Evolutionary conservation across 306 rosid species (phyloP).

Genomic region (Sicyos baderoa): DNA sequence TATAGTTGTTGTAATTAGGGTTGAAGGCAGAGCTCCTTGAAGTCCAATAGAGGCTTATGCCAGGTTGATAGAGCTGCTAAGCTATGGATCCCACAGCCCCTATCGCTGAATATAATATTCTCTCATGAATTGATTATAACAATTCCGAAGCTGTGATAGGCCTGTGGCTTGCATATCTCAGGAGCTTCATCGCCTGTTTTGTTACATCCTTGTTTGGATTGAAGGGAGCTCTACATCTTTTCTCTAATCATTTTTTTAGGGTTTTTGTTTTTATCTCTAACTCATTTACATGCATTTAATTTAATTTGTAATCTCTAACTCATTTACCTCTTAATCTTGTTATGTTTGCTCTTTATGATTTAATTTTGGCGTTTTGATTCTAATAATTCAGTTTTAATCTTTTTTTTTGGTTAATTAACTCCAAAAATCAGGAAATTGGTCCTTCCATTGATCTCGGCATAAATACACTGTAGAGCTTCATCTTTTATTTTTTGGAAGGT

Average conservation of each 20-base stretch:
- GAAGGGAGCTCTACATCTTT: conserved; percentile 94
- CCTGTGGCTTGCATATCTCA: conserved; percentile 73
- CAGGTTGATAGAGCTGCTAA: conserved; percentile 74
- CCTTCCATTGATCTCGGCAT: too few species aligned
- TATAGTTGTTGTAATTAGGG: conserved; percentile 8
- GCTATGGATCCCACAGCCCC: conserved; percentile 84
- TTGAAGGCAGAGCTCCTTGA: conserved; percentile 75
- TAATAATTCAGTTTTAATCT: too few species aligned
- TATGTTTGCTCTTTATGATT: too few species aligned
- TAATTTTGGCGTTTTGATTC: too few species aligned
- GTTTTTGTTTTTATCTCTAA: too few species aligned
- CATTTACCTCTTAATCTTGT: too few species aligned
- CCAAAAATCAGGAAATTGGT: too few species aligned
- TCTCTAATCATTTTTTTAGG: neutral
- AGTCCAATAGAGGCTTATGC: conserved; percentile 68
- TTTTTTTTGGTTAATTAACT: too few species aligned
- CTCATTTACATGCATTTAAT: too few species aligned
- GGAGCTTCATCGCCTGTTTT: conserved; percentile 54
- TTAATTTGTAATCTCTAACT: too few species aligned
- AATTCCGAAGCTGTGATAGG: conserved; percentile 31
- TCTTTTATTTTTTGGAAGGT: too few species aligned
- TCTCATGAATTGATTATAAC: neutral
- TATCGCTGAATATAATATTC: conserved; percentile 36
- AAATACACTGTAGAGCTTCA: too few species aligned
- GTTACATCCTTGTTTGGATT: conserved; percentile 81